Base-by-base conservation (phyloP, 1,284 basidiomycete genomes). In the Trichosporon sp. region DNA sequence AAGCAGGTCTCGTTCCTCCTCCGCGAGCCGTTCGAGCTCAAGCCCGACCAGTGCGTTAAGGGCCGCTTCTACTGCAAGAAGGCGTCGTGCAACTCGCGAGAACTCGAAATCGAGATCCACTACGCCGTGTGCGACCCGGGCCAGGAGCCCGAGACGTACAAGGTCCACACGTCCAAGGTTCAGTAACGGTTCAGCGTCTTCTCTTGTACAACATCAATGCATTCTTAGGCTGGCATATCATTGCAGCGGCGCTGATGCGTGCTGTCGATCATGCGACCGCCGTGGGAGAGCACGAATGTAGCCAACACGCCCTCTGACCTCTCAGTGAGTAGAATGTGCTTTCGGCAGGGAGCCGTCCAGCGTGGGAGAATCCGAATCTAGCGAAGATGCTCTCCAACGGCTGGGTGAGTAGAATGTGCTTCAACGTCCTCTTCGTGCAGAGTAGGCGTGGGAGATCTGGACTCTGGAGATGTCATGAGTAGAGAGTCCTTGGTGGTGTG, bases 1-100 rank as follows among this genome's bases (percentile, higher is more conserved):
- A 96, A 96, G 81, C 96, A 99, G 80, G 95, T 95, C 0, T 78
- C 95, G 12, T 97, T 99, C 82, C 84, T 98, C 73, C 85, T 99
- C 72, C 87, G 88, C 67, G 88, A 94, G 65, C 91, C 93, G 0
- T 88, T 98, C 70, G 77, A 82, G 27, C 89, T 92, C 0, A 84
- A 87, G 8, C 88, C 91, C 80, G 94, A 93, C 90, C 69, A 65
- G 87, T 80, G 2, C 15, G 88, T 98, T 34, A 81, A 86, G 7
- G 96, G 96, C 8, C 87, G 84, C 29, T 95, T 98, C 86, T 87
- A 88, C 75, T 93, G 92, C 77, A 86, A 86, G 68, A 96, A 98
- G 85, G 91, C 89, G 75, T 82, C 86, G 25, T 86, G 85, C n/a
- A 98, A 98, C 80, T 89, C 89, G 32, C 86, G 96, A 64, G 95